phyloP scores from a whole-genome alignment of 2,329 filamentous ascomycete species.

The Penicillium fuscoglaucum region DNA sequence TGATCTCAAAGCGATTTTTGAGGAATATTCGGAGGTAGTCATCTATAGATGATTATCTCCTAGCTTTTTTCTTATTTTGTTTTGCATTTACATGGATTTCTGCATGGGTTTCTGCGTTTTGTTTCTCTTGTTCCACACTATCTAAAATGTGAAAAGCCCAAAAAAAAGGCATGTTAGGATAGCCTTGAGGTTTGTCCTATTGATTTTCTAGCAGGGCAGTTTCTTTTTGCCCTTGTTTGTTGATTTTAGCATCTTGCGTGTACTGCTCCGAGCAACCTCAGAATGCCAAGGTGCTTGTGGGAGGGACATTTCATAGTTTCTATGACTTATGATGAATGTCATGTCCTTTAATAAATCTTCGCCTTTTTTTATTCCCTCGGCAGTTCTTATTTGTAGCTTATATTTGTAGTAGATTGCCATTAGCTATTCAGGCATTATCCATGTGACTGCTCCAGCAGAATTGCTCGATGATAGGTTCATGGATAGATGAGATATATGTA shows the following conservation, averaged over 20 bases:
- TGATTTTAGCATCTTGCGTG: neutral
- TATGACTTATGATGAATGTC: neutral
- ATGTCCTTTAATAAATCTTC: too few species aligned
- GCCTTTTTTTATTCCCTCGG: too few species aligned
- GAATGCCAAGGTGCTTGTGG: neutral
- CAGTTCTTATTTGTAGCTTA: neutral
- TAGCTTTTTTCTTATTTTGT: neutral
- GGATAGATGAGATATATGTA: neutral
- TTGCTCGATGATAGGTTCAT: neutral
- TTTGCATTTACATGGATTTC: neutral
- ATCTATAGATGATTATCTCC: neutral
- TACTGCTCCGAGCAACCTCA: neutral
- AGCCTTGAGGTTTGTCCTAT: neutral
- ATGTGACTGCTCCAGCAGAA: neutral
- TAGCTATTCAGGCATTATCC: neutral
- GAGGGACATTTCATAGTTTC: neutral
- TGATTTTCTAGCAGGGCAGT: too few species aligned
- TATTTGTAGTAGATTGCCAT: neutral
- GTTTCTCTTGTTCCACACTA: neutral
- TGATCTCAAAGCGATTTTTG: neutral
- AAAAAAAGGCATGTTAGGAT: neutral
- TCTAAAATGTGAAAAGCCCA: neutral
- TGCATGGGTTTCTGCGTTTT: neutral
- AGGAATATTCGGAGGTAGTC: neutral
- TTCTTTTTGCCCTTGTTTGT: neutral